Evolutionary conservation across 2,329 filamentous ascomycete species (phyloP), one percentile per base, ranked within the genome.

Genomic region (Clonostachys solani): DNA sequence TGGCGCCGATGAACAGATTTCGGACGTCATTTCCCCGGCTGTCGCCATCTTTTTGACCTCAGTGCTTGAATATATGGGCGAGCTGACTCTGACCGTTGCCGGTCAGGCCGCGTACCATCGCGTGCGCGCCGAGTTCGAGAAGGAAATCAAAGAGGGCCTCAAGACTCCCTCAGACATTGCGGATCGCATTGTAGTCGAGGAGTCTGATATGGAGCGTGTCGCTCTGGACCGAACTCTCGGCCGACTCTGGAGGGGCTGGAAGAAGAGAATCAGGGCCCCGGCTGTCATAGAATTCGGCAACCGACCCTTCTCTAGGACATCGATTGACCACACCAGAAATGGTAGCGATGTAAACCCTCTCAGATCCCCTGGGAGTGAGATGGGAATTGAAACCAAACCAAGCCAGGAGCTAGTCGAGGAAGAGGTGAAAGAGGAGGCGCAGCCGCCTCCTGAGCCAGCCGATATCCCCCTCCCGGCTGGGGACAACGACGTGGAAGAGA

Each of bases 31-130:
- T 17, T 95, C 91, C 0, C 92, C 94, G 33, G 87, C 92, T 1
- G 89, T 95, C 13, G 92, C 94, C 49, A 97, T 99, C 54, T 99
- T 97, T 67, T 72, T 99, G 42, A 96, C 94, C 1, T 95, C 92
- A 0, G 89, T 99, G 50, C 74, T 99, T 40, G 94, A 99, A 66
- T 94, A 91, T 60, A 83, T 99, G 66, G 92, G 89, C 33, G 94
- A 99, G 67, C 88, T 95, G 62, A 87, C 90, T 7, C 73, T 99
- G 51, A 80, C 92, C n/a, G 81, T 95, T 37, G 89, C 91, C 15
- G 89, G 89, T 13, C 87, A 95, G 61, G 90, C 89, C 29, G 87
- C 94, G 2, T 90, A 84, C 61, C 79, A 84, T 47, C 81, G 89
- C 53, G 73, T 84, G 57, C 75, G 77, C 38, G 63, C 70, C 36